Evolutionary conservation across 2,329 filamentous ascomycete species (phyloP), one percentile per base, ranked within the genome.

Genomic region (Didymella exigua): DNA sequence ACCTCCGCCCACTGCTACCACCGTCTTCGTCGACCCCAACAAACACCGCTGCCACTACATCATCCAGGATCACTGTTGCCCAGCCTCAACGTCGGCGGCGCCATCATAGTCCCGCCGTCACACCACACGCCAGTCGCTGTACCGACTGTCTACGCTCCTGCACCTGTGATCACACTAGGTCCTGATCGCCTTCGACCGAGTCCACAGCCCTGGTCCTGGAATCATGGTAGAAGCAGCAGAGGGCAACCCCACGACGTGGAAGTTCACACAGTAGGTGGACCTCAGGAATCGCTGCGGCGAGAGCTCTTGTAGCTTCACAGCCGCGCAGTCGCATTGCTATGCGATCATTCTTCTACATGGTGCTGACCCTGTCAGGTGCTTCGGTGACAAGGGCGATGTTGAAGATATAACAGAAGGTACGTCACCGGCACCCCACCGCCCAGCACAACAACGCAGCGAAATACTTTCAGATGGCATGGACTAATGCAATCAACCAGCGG

Each of bases 311-410:
- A 5, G 13, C 5, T 13, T 21, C n/a, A 19, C 23, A 45, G 24
- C 48, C 37, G 10, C 21, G 30, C 31, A 14, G 34, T 50, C 45
- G 52, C 41, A 50, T 36, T 31, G 34, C 46, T 31, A 30, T 40
- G 42, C 29, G 19, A 26, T 43, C 36, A 40, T 49, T 40, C 14
- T 29, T 31, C 21, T 30, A 16, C 33, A 48, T 46, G 53, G 46
- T 45, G 52, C 70, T 75, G 61, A 74, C 63, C 29, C n/a, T 26
- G 29, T 27, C 43, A 98, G 93, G 82, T 98, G 95, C 83, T 99
- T 99, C 80, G 95, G 95, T 78, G 95, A 99, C 82, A 99, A 99
- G 81, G 95, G 95, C 69, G 95, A 99, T 81, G 93, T 99, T 66
- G 95, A 98, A 79, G 93, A 97, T 77, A 97, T 97, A 77, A 97